phyloP scores from a whole-genome alignment of 192 early-diverging fungal species.

The Dispira parvispora region DNA sequence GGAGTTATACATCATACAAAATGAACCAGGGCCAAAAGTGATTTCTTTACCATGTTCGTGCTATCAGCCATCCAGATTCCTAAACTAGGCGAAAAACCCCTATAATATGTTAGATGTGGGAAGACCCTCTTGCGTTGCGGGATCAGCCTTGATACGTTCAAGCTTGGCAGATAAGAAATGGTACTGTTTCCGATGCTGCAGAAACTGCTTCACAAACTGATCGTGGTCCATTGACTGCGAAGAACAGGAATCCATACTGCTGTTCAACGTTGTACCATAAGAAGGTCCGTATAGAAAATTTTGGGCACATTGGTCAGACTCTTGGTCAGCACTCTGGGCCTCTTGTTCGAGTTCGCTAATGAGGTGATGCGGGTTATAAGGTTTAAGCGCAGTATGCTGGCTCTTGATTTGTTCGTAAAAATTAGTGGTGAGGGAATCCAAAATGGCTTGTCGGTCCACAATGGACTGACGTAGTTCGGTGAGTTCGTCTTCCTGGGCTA shows the following conservation, averaged over 20 bases:
- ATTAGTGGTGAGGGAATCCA: slow-evolving; percentile 24
- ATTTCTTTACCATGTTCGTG: too few relatives aligned
- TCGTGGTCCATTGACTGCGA: slow-evolving; percentile 18
- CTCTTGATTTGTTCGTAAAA: slow-evolving; percentile 29
- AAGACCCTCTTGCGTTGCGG: not conserved
- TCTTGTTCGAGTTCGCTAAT: slow-evolving; percentile 15
- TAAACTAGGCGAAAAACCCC: too few relatives aligned
- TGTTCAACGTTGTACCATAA: not conserved
- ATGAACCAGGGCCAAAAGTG: too few relatives aligned
- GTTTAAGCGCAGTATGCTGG: slow-evolving; percentile 26
- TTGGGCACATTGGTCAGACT: slow-evolving; percentile 15
- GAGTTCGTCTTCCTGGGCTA: slow-evolving; percentile 24
- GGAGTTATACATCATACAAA: too few relatives aligned
- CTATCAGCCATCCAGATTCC: too few relatives aligned
- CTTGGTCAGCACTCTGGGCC: slow-evolving; percentile 12
- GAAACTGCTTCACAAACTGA: slow-evolving; percentile 28
- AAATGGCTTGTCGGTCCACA: slow-evolving; percentile 27
- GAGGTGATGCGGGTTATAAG: slow-evolving; percentile 22
- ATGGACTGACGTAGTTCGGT: slow-evolving; percentile 25
- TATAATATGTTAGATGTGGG: not conserved
- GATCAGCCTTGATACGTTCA: slow-evolving; percentile 16
- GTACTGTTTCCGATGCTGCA: slow-evolving; percentile 14
- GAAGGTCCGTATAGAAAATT: slow-evolving; percentile 13
- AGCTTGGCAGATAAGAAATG: slow-evolving; percentile 18
- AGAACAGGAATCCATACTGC: not conserved